Evolutionary conservation across 2,329 filamentous ascomycete genomes (phyloP), one percentile per base, ranked within the genome.

Genomic region (Clonostachys chloroleuca): DNA sequence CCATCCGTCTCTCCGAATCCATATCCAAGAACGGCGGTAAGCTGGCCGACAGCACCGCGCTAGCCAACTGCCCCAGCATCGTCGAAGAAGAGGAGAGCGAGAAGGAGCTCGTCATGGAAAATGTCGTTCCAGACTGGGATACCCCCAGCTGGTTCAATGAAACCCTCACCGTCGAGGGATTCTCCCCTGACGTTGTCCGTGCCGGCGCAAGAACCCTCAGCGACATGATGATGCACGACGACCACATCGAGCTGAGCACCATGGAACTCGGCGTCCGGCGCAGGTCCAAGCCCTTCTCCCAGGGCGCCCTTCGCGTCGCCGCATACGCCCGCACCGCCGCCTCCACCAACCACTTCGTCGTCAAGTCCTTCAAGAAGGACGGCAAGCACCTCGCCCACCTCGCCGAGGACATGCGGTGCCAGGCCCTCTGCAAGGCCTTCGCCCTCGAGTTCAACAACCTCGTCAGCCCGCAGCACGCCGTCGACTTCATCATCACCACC

Each of bases 391-490:
- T 68, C 2, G 60, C 58, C 0, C 54, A 65, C 45, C 33, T 68
- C 2, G 59, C 54, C 3, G 66, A 70, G 43, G 66, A 67, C 43
- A 69, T 70, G 66, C 54, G 62, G n/a, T 52, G 52, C 5, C 67
- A 69, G 46, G 64, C 63, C 5, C 54, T 70, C 12, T 69, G 65
- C 56, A 68, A 68, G 40, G 62, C 63, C 0, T 70, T 70, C 42
- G 67, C 67, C 0, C 59, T 68, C 8, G 67, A 70, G 48, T 70
- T 70, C 51, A 70, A 69, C 47, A 50, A 49, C 2, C 46, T 71
- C 2, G 37, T 59, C 1, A 49, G 43, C 0, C 42, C 47, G 5
- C 50, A 60, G 14, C 47, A 58, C 24, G 49, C 59, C 0, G 56
- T 69, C 33, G 64, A 68, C 49, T 62, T 66, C 46, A 55, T 66